These are phyloP conservation scores for Candida frijolesensis DNA, from an alignment of 1,139 yeast species.

Conservation along the genomic window DNA sequence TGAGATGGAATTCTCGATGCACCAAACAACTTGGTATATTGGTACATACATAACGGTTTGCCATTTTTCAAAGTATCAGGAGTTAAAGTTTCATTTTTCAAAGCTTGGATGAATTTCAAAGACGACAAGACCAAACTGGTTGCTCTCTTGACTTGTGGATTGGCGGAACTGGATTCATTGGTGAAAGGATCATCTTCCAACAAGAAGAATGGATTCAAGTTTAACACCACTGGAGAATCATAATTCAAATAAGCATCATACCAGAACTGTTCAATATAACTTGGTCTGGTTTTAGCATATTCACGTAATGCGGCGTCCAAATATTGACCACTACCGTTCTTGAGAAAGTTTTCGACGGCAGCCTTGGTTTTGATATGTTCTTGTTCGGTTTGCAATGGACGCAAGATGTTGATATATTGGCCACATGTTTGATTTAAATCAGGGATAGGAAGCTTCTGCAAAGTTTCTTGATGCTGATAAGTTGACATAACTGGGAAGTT, in stretches of 20 bases:
- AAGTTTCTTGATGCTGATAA: slow-evolving; percentile 56
- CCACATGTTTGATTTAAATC: slow-evolving; percentile 64
- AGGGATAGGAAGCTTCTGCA: slow-evolving; percentile 78
- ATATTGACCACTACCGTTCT: slow-evolving; percentile 56
- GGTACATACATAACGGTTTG: slow-evolving; percentile 84
- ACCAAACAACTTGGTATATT: slow-evolving; percentile 82
- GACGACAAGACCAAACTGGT: slow-evolving; percentile 79
- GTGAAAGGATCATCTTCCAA: slow-evolving; percentile 92
- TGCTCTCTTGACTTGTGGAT: slow-evolving; percentile 76
- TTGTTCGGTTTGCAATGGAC: slow-evolving; percentile 73
- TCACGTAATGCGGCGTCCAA: slow-evolving; percentile 65
- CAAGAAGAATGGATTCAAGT: slow-evolving; percentile 83
- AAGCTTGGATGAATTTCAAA: slow-evolving; percentile 75
- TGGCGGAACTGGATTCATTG: slow-evolving; percentile 53
- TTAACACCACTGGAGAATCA: slow-evolving; percentile 86
- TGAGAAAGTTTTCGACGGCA: slow-evolving; percentile 62
- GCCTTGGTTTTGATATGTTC: slow-evolving; percentile 64
- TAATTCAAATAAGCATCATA: slow-evolving; percentile 83
- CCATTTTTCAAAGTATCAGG: slow-evolving; percentile 69
- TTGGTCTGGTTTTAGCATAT: slow-evolving; percentile 64
- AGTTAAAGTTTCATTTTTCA: slow-evolving; percentile 74
- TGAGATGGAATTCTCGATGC: slow-evolving; percentile 81
- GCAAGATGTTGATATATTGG: slow-evolving; percentile 63
- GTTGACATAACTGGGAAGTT: slow-evolving; percentile 32
- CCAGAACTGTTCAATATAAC: slow-evolving; percentile 93